A percentile compares a stretch with the other conserved stretches of the same genome.
phyloP scores from a whole-genome alignment of 257 asterid genomes.

The Capsicum chinense region DNA sequence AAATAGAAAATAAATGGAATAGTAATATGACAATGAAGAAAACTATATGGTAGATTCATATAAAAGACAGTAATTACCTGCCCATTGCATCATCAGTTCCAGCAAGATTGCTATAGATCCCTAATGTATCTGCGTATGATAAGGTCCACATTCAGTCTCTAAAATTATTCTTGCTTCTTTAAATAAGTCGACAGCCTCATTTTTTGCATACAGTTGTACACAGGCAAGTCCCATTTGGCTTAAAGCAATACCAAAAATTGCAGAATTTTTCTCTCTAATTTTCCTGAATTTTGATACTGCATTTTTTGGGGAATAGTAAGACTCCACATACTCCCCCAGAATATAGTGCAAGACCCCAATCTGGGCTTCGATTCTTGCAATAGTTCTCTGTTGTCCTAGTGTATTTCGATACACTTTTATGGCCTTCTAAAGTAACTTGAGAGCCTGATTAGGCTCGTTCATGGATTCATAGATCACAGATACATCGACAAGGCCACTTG shows the following conservation, averaged over 20 bases:
- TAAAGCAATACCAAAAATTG: slow-evolving; percentile 46
- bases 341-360: too few species aligned
- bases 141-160: too few species aligned
- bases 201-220: slow-evolving; percentile 45
- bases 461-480: slow-evolving; percentile 52
- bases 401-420: too few species aligned
- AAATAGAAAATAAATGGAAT: background rate
- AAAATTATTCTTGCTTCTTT: slow-evolving; percentile 1
- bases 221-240: slow-evolving; percentile 53
- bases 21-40: background rate
- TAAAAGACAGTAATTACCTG: slow-evolving; percentile 50
- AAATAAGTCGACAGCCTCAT: slow-evolving; percentile 50
- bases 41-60: too few species aligned
- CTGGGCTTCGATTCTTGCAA: too few species aligned
- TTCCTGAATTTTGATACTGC: slow-evolving; percentile 44
- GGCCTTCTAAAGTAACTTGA: too few species aligned
- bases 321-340: slow-evolving; percentile 41
- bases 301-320: slow-evolving; percentile 42
- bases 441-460: slow-evolving; percentile 29
- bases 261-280: slow-evolving; percentile 45
- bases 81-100: slow-evolving; percentile 67
- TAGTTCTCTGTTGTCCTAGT: too few species aligned
- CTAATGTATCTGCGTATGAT: too few species aligned
- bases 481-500: slow-evolving; percentile 62
- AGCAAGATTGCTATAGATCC: too few species aligned